Percentiles rank a stretch among this genome's conserved stretches.
Evolutionary conservation across 2,329 filamentous ascomycete genomes (phyloP).

Genomic region (Cadophora sp.): DNA sequence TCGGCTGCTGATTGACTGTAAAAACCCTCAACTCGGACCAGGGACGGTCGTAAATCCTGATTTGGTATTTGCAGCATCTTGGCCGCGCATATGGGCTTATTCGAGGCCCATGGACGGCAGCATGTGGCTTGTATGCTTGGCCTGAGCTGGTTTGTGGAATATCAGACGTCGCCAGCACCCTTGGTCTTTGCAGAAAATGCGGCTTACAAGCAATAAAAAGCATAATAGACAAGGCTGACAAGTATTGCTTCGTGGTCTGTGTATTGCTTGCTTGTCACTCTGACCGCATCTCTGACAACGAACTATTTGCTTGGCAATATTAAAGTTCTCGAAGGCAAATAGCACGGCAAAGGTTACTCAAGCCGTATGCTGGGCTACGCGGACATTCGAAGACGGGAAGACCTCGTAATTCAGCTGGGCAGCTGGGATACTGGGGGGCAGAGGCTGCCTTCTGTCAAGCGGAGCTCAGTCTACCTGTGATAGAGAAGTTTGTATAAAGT

Average conservation of each 20-base stretch:
- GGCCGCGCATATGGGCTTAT: too few relatives aligned
- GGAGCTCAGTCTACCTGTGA: neutral
- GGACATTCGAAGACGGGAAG: too few relatives aligned
- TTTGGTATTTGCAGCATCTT: too few relatives aligned
- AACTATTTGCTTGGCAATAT: slow-evolving; percentile 5
- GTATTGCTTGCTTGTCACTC: neutral
- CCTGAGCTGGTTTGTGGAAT: neutral
- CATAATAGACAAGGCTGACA: neutral
- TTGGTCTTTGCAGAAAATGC: neutral
- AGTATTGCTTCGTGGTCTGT: neutral
- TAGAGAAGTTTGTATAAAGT: neutral
- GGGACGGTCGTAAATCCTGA: too few relatives aligned
- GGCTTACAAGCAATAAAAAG: neutral
- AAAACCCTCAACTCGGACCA: too few relatives aligned
- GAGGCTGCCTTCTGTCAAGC: neutral
- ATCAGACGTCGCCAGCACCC: neutral
- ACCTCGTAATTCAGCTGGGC: neutral
- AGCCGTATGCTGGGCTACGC: too few relatives aligned
- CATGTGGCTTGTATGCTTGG: neutral
- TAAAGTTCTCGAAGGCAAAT: neutral
- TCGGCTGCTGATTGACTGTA: too few relatives aligned
- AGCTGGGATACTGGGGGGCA: too few relatives aligned
- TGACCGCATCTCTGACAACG: neutral
- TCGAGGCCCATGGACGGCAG: too few relatives aligned
- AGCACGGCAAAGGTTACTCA: too few relatives aligned